Evolutionary conservation across 169 alveolate genomes (phyloP).

Genomic region (Perkinsus chesapeaki): DNA sequence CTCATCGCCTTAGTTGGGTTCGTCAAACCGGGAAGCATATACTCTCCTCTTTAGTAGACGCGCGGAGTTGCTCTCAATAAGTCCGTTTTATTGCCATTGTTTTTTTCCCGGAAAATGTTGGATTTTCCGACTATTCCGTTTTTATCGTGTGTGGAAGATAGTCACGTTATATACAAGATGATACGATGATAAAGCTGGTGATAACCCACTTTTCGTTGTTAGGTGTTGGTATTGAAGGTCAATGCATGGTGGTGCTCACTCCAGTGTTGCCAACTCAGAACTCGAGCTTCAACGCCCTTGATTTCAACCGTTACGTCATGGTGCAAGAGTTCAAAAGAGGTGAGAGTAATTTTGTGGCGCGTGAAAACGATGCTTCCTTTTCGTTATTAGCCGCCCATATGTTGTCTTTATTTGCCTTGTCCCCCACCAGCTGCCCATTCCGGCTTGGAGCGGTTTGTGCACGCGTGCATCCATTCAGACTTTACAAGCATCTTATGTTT

Average conservation of each 20-base stretch:
- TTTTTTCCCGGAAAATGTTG: no score
- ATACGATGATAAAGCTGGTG: neutral
- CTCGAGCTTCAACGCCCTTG: neutral
- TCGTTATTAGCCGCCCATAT: neutral
- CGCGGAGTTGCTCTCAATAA: no score
- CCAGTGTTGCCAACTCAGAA: neutral
- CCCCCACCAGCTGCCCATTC: neutral
- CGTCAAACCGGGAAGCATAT: no score
- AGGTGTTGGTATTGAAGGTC: neutral
- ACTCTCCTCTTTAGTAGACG: no score
- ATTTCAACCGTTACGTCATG: neutral
- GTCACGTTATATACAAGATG: no score
- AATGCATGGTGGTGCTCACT: neutral
- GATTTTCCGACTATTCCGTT: no score
- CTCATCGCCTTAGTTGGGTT: no score
- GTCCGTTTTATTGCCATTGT: no score
- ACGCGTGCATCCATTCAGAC: neutral
- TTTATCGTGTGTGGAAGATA: no score
- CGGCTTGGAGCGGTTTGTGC: neutral
- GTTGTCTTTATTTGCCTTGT: neutral
- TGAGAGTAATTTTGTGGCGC: neutral
- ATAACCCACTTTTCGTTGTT: neutral
- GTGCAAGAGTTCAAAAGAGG: neutral
- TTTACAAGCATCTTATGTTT: neutral
- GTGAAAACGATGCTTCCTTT: neutral